Conservation (phyloP, 495 filamentous ascomycete species). For the Pyrenula aspistea region DNA sequence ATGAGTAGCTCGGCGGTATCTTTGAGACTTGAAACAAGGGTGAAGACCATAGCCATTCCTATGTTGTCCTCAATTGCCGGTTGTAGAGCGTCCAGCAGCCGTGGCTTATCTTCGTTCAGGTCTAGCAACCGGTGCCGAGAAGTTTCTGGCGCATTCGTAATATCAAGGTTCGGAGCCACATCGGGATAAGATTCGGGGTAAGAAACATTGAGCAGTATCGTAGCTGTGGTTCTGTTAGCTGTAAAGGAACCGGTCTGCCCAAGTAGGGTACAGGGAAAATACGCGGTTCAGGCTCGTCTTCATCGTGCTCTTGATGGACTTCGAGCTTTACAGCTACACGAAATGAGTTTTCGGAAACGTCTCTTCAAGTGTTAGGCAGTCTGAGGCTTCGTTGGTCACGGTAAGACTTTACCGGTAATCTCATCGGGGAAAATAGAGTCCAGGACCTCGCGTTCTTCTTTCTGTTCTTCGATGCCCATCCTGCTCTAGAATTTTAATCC, state of each 20-base stretch:
- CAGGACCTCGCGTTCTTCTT: constrained; percentile 92
- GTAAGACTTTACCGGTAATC: constrained; percentile 55
- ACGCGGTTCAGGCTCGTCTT: constrained; percentile 36
- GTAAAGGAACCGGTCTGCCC: neutral
- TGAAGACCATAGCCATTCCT: constrained; percentile 98
- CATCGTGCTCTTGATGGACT: constrained; percentile 46
- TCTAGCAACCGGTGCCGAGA: constrained; percentile 50
- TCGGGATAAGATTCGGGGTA: constrained; percentile 86
- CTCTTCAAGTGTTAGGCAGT: constrained; percentile 24
- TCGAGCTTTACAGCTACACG: constrained; percentile 75
- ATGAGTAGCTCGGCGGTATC: constrained; percentile 77
- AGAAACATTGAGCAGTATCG: constrained; percentile 65
- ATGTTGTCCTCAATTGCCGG: constrained; percentile 75
- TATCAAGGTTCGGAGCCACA: constrained; percentile 64
- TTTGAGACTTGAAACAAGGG: constrained; percentile 73
- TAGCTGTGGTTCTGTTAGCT: constrained; percentile 24
- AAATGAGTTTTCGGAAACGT: constrained; percentile 77
- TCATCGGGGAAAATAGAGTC: constrained; percentile 98
- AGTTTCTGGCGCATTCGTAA: constrained; percentile 58
- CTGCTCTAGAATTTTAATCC: too few species aligned
- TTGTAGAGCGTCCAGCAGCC: constrained; percentile 54
- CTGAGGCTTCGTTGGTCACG: neutral
- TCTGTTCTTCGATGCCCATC: constrained; percentile 91
- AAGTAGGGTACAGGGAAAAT: constrained; percentile 3
- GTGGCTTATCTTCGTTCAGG: constrained; percentile 55